phyloP scores from a whole-genome alignment of 768 basidiomycete genomes.

The Agrocybe praecox region DNA sequence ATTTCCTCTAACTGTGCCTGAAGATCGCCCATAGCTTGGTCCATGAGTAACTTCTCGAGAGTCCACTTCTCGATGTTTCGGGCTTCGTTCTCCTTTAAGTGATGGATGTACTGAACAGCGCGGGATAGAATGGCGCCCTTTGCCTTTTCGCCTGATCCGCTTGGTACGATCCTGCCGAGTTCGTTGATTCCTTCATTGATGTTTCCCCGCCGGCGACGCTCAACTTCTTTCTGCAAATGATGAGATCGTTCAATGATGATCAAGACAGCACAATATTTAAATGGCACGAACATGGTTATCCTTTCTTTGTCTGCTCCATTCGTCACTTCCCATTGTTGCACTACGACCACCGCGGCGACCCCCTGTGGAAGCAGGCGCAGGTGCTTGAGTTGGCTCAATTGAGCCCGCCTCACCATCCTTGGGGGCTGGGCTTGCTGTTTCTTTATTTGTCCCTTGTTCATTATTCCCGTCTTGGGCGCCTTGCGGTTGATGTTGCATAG shows the following conservation, averaged over 20 bases:
- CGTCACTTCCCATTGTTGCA: slow-evolving; percentile 70
- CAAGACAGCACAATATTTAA: not conserved
- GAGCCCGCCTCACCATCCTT: slow-evolving; percentile 9
- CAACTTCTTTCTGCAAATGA: slow-evolving; percentile 88
- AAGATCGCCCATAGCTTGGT: slow-evolving; percentile 88
- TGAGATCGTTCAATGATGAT: not conserved
- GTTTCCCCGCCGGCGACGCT: slow-evolving; percentile 90
- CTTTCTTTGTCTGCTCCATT: slow-evolving; percentile 80
- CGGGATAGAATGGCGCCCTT: slow-evolving; percentile 89
- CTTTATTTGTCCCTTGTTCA: slow-evolving; percentile 12
- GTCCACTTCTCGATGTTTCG: slow-evolving; percentile 95
- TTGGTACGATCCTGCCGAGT: slow-evolving; percentile 86
- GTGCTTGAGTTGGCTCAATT: slow-evolving; percentile 8
- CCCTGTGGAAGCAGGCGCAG: slow-evolving; percentile 29
- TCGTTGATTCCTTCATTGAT: slow-evolving; percentile 98
- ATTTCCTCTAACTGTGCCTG: slow-evolving; percentile 84
- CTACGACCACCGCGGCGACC: slow-evolving; percentile 56
- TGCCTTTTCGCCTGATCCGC: slow-evolving; percentile 82
- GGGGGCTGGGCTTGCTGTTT: slow-evolving; percentile 10
- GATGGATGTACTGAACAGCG: slow-evolving; percentile 90
- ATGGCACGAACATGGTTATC: slow-evolving; percentile 70
- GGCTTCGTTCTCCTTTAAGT: slow-evolving; percentile 89
- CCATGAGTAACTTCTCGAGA: slow-evolving; percentile 88
- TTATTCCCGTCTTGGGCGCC: slow-evolving; percentile 19
- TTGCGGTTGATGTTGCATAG: slow-evolving; percentile 22